Base-by-base conservation (phyloP, 1,284 basidiomycete species). In the Singerocomus inundabilis region DNA sequence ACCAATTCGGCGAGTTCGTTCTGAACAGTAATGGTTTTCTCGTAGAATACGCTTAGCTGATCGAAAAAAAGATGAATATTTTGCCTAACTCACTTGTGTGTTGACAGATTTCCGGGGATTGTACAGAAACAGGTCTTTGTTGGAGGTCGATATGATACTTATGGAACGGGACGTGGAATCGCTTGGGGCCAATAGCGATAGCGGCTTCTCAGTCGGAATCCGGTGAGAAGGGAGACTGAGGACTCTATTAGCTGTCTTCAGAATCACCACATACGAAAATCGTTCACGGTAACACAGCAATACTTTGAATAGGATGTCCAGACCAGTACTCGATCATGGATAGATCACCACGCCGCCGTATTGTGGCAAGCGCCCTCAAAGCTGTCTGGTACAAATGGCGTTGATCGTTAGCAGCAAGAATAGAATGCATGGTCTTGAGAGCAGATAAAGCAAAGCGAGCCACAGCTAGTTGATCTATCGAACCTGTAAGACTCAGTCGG, bases 111-210 rank as follows among this genome's bases (percentile, higher is more conserved):
- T 85, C 40, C 90, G 74, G 1, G 93, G 93, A 63, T 96, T 93
- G 66, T 95, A 95, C 46, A 97, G 72, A 71, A 96, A 95, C 0
- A 89, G 85, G 66, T 93, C 89, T 29, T 77, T 80, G 34, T 74
- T 71, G 12, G 80, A 80, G 45, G 75, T 72, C 3, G 86, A 64
- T 39, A 82, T 73, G 3, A 80, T 74, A 18, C 68, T 70, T 3
- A 72, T 67, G 35, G 53, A 35, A n/a, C 71, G 68, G 1, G 73
- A 65, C 24, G 41, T 45, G 9, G 73, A 70, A 30, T 62, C 55
- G 35, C 69, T 73, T 32, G 75, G 63, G 15, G 77, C 68, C 15
- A 88, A 64, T 5, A 78, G 64, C 0, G 83, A 82, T 9, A 79
- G 63, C 1, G 81, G 79, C 57, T 90, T 91, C 71, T 95, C 88